These are phyloP conservation scores for Moniliophthora roreri DNA, from an alignment of 1,284 basidiomycete genomes.

Conservation along the genomic window DNA sequence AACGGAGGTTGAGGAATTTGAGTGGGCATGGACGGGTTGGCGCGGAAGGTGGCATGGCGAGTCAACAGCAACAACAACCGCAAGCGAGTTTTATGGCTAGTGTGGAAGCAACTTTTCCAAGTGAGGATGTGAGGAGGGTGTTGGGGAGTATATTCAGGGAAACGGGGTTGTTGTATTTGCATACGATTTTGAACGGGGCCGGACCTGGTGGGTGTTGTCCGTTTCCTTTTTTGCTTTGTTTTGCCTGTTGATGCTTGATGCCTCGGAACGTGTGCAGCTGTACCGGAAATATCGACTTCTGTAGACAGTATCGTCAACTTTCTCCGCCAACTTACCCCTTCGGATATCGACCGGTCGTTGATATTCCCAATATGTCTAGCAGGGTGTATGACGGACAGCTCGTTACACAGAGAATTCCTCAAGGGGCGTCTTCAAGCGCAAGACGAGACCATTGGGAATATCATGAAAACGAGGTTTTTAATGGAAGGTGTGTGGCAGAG, in stretches of 20 bases:
- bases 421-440: conserved; percentile 53
- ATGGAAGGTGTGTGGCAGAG: conserved; percentile 71
- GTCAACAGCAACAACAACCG: no score
- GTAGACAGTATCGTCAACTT: conserved; percentile 54
- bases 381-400: conserved; percentile 69
- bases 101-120: conserved; percentile 28
- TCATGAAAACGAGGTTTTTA: conserved; percentile 56
- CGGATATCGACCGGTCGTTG: conserved; percentile 62
- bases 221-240: conserved; percentile 13
- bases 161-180: conserved; percentile 65
- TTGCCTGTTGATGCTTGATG: conserved; percentile 16
- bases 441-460: conserved; percentile 62
- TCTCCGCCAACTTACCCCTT: conserved; percentile 52
- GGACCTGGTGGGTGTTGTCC: conserved; percentile 51
- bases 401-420: conserved; percentile 56
- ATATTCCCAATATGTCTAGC: conserved; percentile 72
- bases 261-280: conserved; percentile 49
- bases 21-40: no score
- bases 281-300: conserved; percentile 66
- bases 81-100: conserved; percentile 28
- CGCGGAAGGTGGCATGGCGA: no score
- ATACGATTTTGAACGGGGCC: conserved; percentile 68
- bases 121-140: conserved; percentile 44
- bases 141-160: conserved; percentile 67
- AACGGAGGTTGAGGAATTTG: conserved; percentile 58